Conservation (phyloP, 495 filamentous ascomycete genomes). For the Stereocaulon alpinum region DNA sequence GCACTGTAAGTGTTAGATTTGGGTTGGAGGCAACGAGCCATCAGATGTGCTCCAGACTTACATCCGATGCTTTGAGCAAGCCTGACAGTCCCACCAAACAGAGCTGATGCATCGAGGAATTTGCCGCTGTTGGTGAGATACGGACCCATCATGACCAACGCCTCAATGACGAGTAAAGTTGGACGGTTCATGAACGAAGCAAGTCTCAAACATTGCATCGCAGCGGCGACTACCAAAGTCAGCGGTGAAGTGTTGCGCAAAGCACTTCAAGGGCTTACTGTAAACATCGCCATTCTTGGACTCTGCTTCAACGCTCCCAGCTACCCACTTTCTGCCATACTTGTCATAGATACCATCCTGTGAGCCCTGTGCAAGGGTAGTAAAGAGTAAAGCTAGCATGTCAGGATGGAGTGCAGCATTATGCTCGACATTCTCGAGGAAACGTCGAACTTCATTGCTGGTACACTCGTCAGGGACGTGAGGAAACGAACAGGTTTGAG, state of each 20-base stretch:
- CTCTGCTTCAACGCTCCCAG: conserved; percentile 30
- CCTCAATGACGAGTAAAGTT: conserved; percentile 33
- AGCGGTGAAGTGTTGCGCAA: neutral
- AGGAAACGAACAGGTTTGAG: conserved; percentile 35
- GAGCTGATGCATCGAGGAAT: conserved; percentile 39
- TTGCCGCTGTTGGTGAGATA: conserved; percentile 40
- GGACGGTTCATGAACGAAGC: conserved; percentile 39
- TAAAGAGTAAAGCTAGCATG: conserved; percentile 40
- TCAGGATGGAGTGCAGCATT: conserved; percentile 34
- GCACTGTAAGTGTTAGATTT: conserved; percentile 22
- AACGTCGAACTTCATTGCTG: conserved; percentile 32
- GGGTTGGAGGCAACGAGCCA: neutral
- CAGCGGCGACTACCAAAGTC: conserved; percentile 20
- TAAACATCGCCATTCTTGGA: conserved; percentile 31
- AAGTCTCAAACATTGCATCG: conserved; percentile 30
- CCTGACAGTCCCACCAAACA: conserved; percentile 36
- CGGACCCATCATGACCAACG: conserved; percentile 37
- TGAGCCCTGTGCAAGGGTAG: conserved; percentile 34
- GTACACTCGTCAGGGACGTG: conserved; percentile 34
- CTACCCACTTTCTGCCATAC: conserved; percentile 31
- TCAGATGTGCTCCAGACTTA: conserved; percentile 12
- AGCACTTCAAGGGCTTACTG: conserved; percentile 21
- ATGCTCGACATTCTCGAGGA: conserved; percentile 29
- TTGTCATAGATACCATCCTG: conserved; percentile 36
- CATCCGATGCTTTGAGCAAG: conserved; percentile 38